Percentiles rank a stretch among this genome's conserved stretches.
These are phyloP conservation scores for Globisporangium cystogenes DNA, from an alignment of 352 stramenopile genomes.

Conservation along the genomic window DNA sequence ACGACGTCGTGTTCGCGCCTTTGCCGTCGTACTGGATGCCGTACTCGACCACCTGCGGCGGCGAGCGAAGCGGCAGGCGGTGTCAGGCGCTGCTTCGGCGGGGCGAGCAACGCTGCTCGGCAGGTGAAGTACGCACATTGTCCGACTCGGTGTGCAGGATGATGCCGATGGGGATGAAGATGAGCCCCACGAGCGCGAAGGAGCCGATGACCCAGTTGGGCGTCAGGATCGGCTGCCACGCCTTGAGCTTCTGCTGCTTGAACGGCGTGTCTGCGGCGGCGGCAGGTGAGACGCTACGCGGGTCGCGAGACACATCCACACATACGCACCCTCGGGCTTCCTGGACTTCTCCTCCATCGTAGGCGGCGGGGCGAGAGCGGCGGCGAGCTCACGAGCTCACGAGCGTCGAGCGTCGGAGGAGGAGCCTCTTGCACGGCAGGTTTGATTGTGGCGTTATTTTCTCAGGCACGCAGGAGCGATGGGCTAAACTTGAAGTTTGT, in stretches of 20 bases:
- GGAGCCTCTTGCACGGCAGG: too few relatives aligned
- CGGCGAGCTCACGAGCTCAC: too few relatives aligned
- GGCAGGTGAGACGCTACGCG: too few relatives aligned
- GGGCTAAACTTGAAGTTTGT: constrained; percentile 3
- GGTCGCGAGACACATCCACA: neutral
- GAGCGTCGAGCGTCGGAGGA: too few relatives aligned
- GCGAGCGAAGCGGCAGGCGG: too few relatives aligned
- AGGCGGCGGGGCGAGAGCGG: too few relatives aligned
- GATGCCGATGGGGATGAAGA: constrained; percentile 95
- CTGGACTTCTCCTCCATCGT: constrained; percentile 83
- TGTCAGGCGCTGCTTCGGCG: too few relatives aligned
- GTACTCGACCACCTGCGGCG: constrained; percentile 80
- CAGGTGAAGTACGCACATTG: constrained; percentile 54
- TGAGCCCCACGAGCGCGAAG: constrained; percentile 91
- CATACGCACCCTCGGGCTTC: constrained; percentile 66
- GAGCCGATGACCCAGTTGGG: constrained; percentile 94
- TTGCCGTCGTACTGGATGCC: constrained; percentile 86
- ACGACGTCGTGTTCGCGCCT: constrained; percentile 26
- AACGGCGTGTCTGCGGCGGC: constrained; percentile 70
- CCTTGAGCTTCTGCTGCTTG: constrained; percentile 89
- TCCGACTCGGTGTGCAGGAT: constrained; percentile 84
- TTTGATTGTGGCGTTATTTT: constrained; percentile 6
- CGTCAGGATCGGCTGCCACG: constrained; percentile 97
- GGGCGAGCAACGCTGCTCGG: too few relatives aligned
- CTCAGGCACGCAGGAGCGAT: constrained; percentile 1